Base-by-base conservation (phyloP, 108 stramenopile species). In the Schizochytrium sp. region DNA sequence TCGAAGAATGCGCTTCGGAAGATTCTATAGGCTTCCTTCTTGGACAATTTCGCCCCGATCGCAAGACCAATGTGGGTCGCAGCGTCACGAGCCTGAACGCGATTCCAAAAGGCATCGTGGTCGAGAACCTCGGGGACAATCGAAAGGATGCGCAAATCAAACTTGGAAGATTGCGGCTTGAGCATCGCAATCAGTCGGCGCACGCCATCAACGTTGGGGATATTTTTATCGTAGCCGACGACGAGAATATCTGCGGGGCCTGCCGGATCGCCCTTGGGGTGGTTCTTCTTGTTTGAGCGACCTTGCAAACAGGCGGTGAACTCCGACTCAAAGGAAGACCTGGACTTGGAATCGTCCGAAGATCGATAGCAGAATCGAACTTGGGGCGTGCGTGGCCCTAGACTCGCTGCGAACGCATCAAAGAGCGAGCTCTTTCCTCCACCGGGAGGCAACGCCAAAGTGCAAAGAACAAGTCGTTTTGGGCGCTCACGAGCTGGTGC, bases 91-190 rank as follows among this genome's bases (percentile, higher is more conserved):
- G 45, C 76, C 28, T 83, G 45, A 43, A 83, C 76, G 6, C 76
- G 76, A 12, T 83, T 83, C 76, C 76, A 83, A 28, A 83, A 83
- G n/a, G 76, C 51, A 23, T 83, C 76, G 76, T 83, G 76, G 51
- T 83, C 76, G 3, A 83, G 76, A 0, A n/a, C 48, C 51, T 83
- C 76, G n/a, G 76, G 76, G 16, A 83, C 76, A 47, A 83, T 53
- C 18, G 19, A 1, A 6, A 83, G 23, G 19, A 83, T 23, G n/a
- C 76, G 76, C 10, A 83, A 12, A 53, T 83, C 76, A 34, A 21
- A 83, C 14, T 23, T 10, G n/a, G 76, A 12, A 23, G 45, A 8
- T 10, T 53, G 76, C 14, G 76, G 76, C 76, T 83, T 21, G 48
- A 83, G 48, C n/a, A 34, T 8, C 28, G 4, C 48, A 12, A 53